phyloP scores from a whole-genome alignment of 148 eudicot genomes.

The Drosera capensis region DNA sequence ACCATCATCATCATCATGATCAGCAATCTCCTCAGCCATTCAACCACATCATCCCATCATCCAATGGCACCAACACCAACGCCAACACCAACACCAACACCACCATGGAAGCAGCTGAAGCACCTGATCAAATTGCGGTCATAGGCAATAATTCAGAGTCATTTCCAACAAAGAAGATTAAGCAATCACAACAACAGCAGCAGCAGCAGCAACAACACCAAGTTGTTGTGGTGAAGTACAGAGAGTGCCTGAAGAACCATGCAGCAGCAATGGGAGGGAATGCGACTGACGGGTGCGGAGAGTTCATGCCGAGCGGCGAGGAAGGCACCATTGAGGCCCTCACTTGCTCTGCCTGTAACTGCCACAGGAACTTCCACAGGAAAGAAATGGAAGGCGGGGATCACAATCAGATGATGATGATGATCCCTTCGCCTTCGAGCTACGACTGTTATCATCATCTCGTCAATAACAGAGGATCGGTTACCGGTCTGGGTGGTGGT shows the following conservation, averaged over 20 bases:
- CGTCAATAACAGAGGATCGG: not conserved
- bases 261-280: slow-evolving; percentile 58
- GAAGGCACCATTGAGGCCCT: slow-evolving; percentile 44
- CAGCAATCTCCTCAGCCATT: not conserved
- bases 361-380: slow-evolving; percentile 61
- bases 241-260: slow-evolving; percentile 53
- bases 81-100: slow-evolving; percentile 18
- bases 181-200: slow-evolving; percentile 12
- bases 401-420: no score
- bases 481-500: slow-evolving; percentile 9
- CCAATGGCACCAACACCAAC: slow-evolving; percentile 17
- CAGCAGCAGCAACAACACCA: not conserved
- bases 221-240: slow-evolving; percentile 16
- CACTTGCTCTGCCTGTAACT: slow-evolving; percentile 47
- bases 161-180: not conserved
- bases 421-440: slow-evolving; percentile 8
- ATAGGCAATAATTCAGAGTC: not conserved
- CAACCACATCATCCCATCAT: slow-evolving; percentile 3
- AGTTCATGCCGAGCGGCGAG: slow-evolving; percentile 51
- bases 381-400: slow-evolving; percentile 36
- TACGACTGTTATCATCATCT: slow-evolving; percentile 12
- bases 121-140: not conserved
- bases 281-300: slow-evolving; percentile 61
- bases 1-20: slow-evolving; percentile 8
- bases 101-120: not conserved